Base-by-base conservation (phyloP, 768 basidiomycete species). In the Gyrodon lividus region DNA sequence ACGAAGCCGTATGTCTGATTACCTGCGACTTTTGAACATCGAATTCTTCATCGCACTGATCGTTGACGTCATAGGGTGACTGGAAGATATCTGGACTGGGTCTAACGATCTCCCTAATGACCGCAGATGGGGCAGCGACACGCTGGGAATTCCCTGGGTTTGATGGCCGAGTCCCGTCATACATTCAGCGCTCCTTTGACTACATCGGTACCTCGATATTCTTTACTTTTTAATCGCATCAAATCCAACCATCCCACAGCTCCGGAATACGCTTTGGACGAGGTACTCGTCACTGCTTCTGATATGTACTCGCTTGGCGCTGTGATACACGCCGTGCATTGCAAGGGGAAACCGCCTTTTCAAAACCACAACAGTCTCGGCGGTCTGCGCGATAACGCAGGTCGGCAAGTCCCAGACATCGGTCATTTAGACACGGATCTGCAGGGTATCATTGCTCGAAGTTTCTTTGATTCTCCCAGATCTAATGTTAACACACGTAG, bases 71-170 rank as follows among this genome's bases (percentile, higher is more conserved):
- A 14, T 59, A 96, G 92, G 96, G 97, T 28, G 97, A 99, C 69
- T 99, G 97, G 97, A 99, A 98, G 72, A 80, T 99, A 30, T 84
- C 88, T 16, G 95, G 93, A 2, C 77, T 99, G 34, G 92, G 92
- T 2, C 74, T 94, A 43, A 92, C 91, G 1, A 93, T 95, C 26
- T 79, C 91, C 6, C 74, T 97, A 7, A 71, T 80, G 34, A 73
- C 77, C 20, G 70, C 83, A 4, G 82, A 87, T 53, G 93, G 93
- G 6, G 73, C 79, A 7, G 78, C 88, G 0, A 83, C 92, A 0
- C 79, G 82, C 23, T 98, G 95, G 89, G 88, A 92, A 59, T 97
- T 89, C 61, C 94, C 94, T 0, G 86, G 89, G 20, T 89, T 85
- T 55, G 95, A 98, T 69, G 82, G 82, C 19, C 77, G 88, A 46